A percentile compares a stretch with the other conserved stretches of the same genome.
Conservation (phyloP, 495 filamentous ascomycete genomes). For the Lasiosphaeria miniovina region DNA sequence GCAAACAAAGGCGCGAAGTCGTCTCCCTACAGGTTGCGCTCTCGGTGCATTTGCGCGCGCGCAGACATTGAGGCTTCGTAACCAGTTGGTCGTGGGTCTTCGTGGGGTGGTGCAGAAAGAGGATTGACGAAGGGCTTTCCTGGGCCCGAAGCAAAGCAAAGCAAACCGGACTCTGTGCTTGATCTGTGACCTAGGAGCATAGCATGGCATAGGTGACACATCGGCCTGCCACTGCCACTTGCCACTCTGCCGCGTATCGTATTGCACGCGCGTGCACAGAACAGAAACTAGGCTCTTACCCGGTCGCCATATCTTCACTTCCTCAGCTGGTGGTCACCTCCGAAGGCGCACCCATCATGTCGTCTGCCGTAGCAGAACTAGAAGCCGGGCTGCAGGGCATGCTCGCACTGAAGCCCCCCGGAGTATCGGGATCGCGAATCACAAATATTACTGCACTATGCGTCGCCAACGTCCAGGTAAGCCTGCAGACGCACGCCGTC, state of each 20-base stretch:
- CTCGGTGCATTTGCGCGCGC: slow-evolving; percentile 2
- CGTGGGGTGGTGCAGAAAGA: slow-evolving; percentile 1
- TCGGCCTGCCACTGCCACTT: slow-evolving; percentile 5
- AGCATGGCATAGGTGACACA: slow-evolving; percentile 26
- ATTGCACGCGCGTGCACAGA: slow-evolving; percentile 8
- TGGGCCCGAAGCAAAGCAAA: neutral
- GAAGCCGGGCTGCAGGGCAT: slow-evolving; percentile 87
- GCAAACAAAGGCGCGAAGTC: neutral
- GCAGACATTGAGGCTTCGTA: slow-evolving; percentile 24
- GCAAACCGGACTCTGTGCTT: slow-evolving; percentile 14
- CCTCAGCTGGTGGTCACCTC: slow-evolving; percentile 9
- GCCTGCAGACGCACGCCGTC: slow-evolving; percentile 21
- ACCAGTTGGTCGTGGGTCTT: slow-evolving; percentile 19
- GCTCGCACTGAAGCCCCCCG: slow-evolving; percentile 85
- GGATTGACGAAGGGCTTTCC: slow-evolving; percentile 13
- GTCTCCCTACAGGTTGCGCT: slow-evolving; percentile 16
- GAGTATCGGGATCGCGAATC: slow-evolving; percentile 90
- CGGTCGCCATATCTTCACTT: neutral
- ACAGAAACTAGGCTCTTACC: neutral
- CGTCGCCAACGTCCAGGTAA: slow-evolving; percentile 90
- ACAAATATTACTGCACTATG: slow-evolving; percentile 78
- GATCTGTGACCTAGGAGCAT: slow-evolving; percentile 27
- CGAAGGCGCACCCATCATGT: slow-evolving; percentile 52
- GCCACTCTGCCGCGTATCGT: slow-evolving; percentile 18
- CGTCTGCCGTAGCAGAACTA: slow-evolving; percentile 83